Percentiles rank a stretch among this genome's conserved stretches.
phyloP scores from a whole-genome alignment of 1,284 basidiomycete species.

The Fomitopsis pinicola region DNA sequence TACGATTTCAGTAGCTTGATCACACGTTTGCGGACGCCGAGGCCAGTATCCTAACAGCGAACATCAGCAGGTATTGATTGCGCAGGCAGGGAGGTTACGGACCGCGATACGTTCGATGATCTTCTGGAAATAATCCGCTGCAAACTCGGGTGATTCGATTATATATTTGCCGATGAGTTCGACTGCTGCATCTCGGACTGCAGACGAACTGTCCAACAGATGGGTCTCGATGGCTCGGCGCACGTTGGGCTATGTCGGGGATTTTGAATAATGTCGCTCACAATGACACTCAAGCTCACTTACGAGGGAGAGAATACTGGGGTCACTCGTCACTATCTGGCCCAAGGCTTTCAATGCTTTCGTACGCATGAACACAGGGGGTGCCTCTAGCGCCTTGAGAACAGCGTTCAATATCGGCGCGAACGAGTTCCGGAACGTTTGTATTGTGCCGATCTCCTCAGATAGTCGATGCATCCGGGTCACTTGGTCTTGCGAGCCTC shows the following conservation, averaged over 20 bases:
- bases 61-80: neutral
- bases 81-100: slow-evolving; percentile 22
- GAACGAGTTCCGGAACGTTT: slow-evolving; percentile 73
- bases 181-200: slow-evolving; percentile 93
- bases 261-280: neutral
- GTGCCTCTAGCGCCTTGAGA: slow-evolving; percentile 71
- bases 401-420: slow-evolving; percentile 77
- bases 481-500: slow-evolving; percentile 64
- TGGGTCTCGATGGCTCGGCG: slow-evolving; percentile 84
- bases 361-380: slow-evolving; percentile 83
- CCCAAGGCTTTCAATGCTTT: slow-evolving; percentile 87
- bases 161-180: slow-evolving; percentile 96
- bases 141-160: slow-evolving; percentile 80
- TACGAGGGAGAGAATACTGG: slow-evolving; percentile 75
- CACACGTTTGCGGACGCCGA: slow-evolving; percentile 91
- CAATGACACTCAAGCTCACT: slow-evolving; percentile 20
- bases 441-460: slow-evolving; percentile 72
- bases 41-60: slow-evolving; percentile 73
- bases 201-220: slow-evolving; percentile 85
- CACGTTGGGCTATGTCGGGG: slow-evolving; percentile 56
- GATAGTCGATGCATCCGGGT: slow-evolving; percentile 62
- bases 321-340: slow-evolving; percentile 81
- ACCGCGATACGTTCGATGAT: slow-evolving; percentile 88
- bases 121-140: slow-evolving; percentile 80
- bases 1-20: slow-evolving; percentile 89